phyloP scores from a whole-genome alignment of 2,329 filamentous ascomycete genomes.

The Nigrospora osmanthi region DNA sequence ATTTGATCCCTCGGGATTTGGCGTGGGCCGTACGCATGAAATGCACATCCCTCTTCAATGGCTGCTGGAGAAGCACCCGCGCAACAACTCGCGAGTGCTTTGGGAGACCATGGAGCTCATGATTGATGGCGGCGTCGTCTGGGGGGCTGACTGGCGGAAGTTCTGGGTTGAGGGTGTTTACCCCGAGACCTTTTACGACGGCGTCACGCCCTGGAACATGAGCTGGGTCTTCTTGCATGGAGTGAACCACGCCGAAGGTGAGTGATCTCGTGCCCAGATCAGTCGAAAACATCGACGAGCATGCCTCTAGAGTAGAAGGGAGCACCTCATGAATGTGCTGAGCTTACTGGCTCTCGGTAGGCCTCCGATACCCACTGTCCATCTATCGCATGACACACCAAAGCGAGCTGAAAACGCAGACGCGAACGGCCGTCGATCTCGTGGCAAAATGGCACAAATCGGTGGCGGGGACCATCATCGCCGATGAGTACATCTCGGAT shows the following conservation, averaged over 20 bases:
- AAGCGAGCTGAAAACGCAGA: constrained; percentile 24
- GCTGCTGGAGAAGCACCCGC: constrained; percentile 24
- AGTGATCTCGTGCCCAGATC: not conserved
- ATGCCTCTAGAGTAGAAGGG: no score
- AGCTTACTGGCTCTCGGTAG: constrained; percentile 10
- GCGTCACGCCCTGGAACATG: constrained; percentile 13
- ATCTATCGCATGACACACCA: constrained; percentile 31
- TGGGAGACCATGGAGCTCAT: constrained; percentile 34
- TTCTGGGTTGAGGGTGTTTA: constrained; percentile 23
- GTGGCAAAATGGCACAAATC: constrained; percentile 29
- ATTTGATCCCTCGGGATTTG: constrained; percentile 28
- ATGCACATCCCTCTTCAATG: constrained; percentile 30
- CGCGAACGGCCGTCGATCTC: constrained; percentile 26
- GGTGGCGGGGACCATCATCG: constrained; percentile 31
- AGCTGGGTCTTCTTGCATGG: constrained; percentile 30
- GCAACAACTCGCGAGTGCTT: constrained; percentile 23
- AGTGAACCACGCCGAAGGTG: constrained; percentile 35
- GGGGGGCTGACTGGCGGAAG: constrained; percentile 22
- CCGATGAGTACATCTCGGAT: constrained; percentile 30
- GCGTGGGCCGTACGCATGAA: constrained; percentile 27
- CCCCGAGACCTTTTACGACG: constrained; percentile 17
- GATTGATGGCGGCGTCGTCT: constrained; percentile 14
- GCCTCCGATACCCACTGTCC: constrained; percentile 29
- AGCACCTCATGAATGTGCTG: not conserved
- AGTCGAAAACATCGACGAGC: no score